Evolutionary conservation across 106 monocot species (phyloP).

Genomic region (Acorus calamus): DNA sequence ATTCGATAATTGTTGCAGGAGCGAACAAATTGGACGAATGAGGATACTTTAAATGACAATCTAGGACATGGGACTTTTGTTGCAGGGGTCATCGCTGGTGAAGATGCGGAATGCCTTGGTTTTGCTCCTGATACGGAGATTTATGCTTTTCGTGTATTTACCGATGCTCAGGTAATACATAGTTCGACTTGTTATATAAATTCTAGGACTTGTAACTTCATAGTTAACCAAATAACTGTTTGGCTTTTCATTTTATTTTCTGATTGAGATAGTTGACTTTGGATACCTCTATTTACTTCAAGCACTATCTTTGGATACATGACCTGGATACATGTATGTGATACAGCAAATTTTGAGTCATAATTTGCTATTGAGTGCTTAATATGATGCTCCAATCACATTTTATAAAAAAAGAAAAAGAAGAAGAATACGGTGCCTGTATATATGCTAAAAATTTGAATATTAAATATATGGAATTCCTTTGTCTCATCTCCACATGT

Average conservation of each 20-base stretch:
- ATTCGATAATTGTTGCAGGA: constrained; percentile 41
- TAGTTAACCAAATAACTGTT: not conserved
- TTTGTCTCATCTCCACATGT: too few species aligned
- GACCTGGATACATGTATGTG: too few species aligned
- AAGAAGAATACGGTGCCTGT: too few species aligned
- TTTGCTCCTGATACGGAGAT: constrained; percentile 99
- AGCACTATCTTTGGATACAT: too few species aligned
- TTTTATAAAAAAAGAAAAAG: too few species aligned
- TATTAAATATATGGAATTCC: too few species aligned
- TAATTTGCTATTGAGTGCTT: too few species aligned
- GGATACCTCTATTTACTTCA: too few species aligned
- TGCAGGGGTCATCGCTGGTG: constrained; percentile 96
- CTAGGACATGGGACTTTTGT: constrained; percentile 99
- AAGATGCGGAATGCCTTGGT: constrained; percentile 89
- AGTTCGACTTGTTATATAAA: constrained; percentile 8
- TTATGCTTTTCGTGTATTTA: constrained; percentile 98
- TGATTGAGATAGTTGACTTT: not conserved
- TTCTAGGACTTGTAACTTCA: not conserved
- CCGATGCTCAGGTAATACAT: constrained; percentile 96
- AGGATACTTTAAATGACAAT: constrained; percentile 97
- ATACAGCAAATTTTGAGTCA: too few species aligned
- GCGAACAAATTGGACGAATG: constrained; percentile 99
- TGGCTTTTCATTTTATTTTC: constrained; percentile 1
- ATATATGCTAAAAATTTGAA: too few species aligned
- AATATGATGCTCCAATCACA: too few species aligned